Base-by-base conservation (phyloP, 805 yeast species). In the Kodamaea hsintzibuensis region DNA sequence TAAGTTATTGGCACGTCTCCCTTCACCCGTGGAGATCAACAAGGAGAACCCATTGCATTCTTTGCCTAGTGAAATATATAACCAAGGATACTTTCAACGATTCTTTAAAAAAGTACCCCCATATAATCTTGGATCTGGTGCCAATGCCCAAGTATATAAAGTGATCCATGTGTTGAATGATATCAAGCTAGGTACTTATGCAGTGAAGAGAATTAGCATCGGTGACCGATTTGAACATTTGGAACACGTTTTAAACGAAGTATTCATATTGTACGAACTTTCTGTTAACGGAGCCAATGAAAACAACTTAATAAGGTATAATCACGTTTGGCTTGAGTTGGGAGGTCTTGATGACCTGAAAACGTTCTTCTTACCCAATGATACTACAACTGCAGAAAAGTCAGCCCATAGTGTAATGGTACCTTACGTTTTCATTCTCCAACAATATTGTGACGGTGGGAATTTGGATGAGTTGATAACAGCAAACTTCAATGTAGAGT, bases 271-370 rank as follows among this genome's bases (percentile, higher is more conserved):
- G 38, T 86, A 80, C 61, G 78, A 78, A 58, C 64, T 81, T 22
- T 78, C 83, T 2, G 76, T 69, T 59, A 54, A 70, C 52, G 72
- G 76, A 38, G 68, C 79, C 74, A 81, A 45, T 47, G 77, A 72
- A 47, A 69, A 72, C 54, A 88, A 91, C 66, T 77, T 91, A 60
- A 89, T 91, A 25, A 82, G 88, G 17, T 91, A 91, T 65, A 91
- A 91, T 63, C 97, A 91, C 69, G 97, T 91, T 22, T 91, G 97
- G 97, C 68, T 91, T 33, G 97, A 91, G 63, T 76, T 86, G 62
- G 88, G 50, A 2, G 70, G 69, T 83, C 86, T 37, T 67, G 77
- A 61, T 72, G 86, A 53, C 77, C 87, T 42, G 71, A 51, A 57
- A 13, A 60, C 75, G 0, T 69, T 62, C 45, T 57, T 70, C 37